Evolutionary conservation across 768 basidiomycete species (phyloP), one percentile per base, ranked within the genome.

Genomic region (Auriscalpium vulgare): DNA sequence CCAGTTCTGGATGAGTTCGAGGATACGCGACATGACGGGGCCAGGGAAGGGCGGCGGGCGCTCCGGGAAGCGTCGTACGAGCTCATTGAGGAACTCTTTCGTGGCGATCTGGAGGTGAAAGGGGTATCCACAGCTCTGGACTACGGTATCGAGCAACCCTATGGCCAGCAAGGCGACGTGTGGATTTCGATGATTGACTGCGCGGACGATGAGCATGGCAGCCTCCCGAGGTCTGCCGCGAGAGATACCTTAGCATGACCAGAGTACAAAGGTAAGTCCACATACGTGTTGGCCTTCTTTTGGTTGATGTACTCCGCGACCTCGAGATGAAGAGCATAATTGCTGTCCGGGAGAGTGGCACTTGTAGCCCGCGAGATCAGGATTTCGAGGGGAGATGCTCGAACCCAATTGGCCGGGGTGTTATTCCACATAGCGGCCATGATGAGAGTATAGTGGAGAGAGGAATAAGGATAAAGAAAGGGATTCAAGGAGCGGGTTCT

Each of bases 21-120:
- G 75, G 61, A 97, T 95, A 58, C 90, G 83, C 1, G 85, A 83
- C 95, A 98, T 99, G 63, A 97, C 91, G 19, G 92, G 87, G 2
- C 91, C 90, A 0, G 92, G 91, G 68, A 95, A 93, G 1, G 92
- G 89, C 0, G 97, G 95, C 3, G 97, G 97, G 47, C 95, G 84
- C 72, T 99, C 97, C 7, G 97, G 97, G 69, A 99, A 98, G 62
- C 95, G 84, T 50, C 95, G 85, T 23, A 99, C 97, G 68, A 99
- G 86, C 68, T 98, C 97, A 72, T 99, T 99, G 16, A 98, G 78
- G 68, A 97, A 99, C 66, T 98, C 97, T 67, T 99, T 98, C 44
- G 95, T 98, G 16, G 88, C 78, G 63, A 98, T 89, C 70, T 99
- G 97, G 21, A 99, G 85, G 68, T 98, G 97, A 56, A 99, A 88